phyloP scores from a whole-genome alignment of 139 green algal genomes.

The Coelastrella sp. region DNA sequence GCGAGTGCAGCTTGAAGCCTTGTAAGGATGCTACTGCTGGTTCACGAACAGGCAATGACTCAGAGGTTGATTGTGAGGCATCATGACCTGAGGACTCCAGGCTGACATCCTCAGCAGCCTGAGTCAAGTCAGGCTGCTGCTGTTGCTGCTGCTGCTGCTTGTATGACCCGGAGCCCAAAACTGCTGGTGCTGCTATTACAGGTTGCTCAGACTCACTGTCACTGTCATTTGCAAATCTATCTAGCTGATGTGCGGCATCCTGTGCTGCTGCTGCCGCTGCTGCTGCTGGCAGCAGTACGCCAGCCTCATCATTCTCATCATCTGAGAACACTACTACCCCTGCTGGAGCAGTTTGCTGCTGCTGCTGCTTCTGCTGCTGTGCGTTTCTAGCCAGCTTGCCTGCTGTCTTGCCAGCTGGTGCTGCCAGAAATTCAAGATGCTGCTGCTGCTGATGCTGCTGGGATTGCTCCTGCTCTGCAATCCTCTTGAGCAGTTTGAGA shows the following conservation, averaged over 20 bases:
- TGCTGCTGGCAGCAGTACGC: conserved; percentile 5
- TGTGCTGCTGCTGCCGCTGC: background rate
- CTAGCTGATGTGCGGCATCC: background rate
- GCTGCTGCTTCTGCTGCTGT: conserved; percentile 11
- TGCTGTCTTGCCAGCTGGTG: background rate
- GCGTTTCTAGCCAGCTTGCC: background rate
- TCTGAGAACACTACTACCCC: conserved; percentile 32
- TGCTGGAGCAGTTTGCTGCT: background rate
- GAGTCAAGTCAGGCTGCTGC: background rate
- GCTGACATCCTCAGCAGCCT: too few species aligned
- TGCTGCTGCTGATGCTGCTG: conserved; percentile 12
- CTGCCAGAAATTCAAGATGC: background rate
- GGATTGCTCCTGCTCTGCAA: conserved; percentile 8
- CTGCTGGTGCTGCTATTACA: conserved; percentile 29
- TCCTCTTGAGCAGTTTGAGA: conserved; percentile 42
- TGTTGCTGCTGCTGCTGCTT: background rate
- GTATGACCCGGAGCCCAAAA: too few species aligned
- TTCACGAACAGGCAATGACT: too few species aligned
- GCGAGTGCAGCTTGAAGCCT: too few species aligned
- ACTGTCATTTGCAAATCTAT: conserved; percentile 24
- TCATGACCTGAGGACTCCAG: too few species aligned
- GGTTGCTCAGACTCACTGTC: background rate
- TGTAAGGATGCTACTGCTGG: too few species aligned
- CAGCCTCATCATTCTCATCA: background rate
- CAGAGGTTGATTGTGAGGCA: too few species aligned